Conservation (phyloP, 352 stramenopile species). For the Phytopythium oedochilum region DNA sequence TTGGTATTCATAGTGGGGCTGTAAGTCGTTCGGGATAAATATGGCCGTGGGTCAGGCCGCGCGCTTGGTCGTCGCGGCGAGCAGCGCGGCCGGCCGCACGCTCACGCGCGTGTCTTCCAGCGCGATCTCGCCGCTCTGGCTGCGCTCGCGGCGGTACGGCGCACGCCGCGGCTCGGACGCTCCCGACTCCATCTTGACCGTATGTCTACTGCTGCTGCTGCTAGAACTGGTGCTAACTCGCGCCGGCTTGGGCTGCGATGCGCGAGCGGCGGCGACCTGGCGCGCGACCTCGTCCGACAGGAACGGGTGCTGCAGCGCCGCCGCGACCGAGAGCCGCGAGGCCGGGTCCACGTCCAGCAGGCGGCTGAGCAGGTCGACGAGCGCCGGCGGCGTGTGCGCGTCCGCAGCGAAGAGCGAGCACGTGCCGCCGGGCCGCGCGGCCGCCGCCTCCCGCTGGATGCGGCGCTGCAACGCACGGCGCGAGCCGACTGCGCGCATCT, state of each 20-base stretch:
- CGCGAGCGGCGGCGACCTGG: constrained; percentile 1
- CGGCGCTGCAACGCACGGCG: constrained; percentile 17
- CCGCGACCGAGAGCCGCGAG: constrained; percentile 38
- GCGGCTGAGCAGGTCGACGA: constrained; percentile 38
- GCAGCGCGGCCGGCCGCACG: constrained; percentile 17
- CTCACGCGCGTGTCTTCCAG: constrained; percentile 54
- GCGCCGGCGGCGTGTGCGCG: constrained; percentile 16
- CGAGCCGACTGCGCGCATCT: constrained; percentile 28
- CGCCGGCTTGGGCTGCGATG: background rate
- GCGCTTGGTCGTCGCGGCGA: background rate
- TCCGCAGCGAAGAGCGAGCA: constrained; percentile 10
- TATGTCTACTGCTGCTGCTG: constrained; percentile 13
- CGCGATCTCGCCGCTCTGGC: constrained; percentile 44
- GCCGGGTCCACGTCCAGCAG: constrained; percentile 45
- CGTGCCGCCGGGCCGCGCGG: background rate
- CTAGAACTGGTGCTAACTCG: constrained; percentile 8
- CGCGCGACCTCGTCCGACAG: constrained; percentile 11
- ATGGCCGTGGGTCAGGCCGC: background rate
- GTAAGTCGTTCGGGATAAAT: no score
- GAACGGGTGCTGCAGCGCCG: constrained; percentile 57
- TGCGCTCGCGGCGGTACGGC: constrained; percentile 12
- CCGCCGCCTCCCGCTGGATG: background rate
- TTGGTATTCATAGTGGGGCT: background rate
- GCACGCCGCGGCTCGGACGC: constrained; percentile 11
- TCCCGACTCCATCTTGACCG: constrained; percentile 21